Evolutionary conservation across 352 stramenopile species (phyloP), one percentile per base, ranked within the genome.

Genomic region (Globisporangium apiculatum): DNA sequence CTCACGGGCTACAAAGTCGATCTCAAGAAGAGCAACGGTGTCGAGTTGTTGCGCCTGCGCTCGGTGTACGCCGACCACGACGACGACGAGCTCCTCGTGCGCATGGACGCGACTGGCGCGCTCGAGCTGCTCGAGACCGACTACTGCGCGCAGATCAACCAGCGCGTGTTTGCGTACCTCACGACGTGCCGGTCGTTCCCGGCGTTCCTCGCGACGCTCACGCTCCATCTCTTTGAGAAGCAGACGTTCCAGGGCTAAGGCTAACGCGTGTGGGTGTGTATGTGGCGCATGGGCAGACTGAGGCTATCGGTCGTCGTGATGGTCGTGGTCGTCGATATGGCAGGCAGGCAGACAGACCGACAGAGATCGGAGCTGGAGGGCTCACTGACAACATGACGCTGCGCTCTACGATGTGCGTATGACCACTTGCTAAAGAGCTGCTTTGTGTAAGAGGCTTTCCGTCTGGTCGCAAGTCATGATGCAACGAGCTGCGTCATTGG

Each of bases 1-100:
- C 73, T 96, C 35, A 96, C 85, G 0, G 89, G 88, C 8, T 96
- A 81, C 69, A 95, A 96, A 62, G 75, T 96, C 14, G 84, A 95
- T 59, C 55, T 95, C 37, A 87, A 86, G 58, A 88, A 89, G 55
- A 90, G 70, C 60, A 87, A 91, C 51, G 79, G 80, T 7, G 69
- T 83, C 50, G 84, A 93, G 65, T 56, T 93, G 45, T 65, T 96
- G 35, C 74, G 73, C 12, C 67, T 96, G 37, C 79, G 82, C 15
- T 91, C 77, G 18, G 82, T 95, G 41, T 96, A 91, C 61, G 83
- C 86, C 5, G 86, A 93, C 36, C 75, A 92, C 58, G 75, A 91
- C 17, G 79, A 90, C 55, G 87, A 96, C 64, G 79, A 89, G 53
- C 67, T 96, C 48, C 62, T 94, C 48, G 85, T 96, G 53, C 83